Evolutionary conservation across 2,329 filamentous ascomycete species (phyloP).

Genomic region (Ascosphaera acerosa): DNA sequence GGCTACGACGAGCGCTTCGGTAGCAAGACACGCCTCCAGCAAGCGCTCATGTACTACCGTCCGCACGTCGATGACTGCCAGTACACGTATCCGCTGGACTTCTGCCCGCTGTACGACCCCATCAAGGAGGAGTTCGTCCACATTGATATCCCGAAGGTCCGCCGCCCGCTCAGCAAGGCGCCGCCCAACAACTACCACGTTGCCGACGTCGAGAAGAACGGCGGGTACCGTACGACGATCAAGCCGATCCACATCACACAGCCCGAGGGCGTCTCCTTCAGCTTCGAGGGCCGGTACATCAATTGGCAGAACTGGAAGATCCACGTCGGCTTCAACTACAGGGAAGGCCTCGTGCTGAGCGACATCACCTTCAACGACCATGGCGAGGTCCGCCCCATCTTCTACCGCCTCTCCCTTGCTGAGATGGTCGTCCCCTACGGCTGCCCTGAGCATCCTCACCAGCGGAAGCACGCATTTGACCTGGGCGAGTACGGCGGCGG

Average conservation of each 20-base stretch:
- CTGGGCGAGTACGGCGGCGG: slow-evolving; percentile 23
- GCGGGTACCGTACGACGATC: slow-evolving; percentile 51
- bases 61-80: slow-evolving; percentile 66
- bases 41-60: slow-evolving; percentile 88
- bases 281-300: slow-evolving; percentile 44
- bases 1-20: slow-evolving; percentile 82
- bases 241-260: slow-evolving; percentile 78
- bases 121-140: slow-evolving; percentile 54
- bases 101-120: slow-evolving; percentile 74
- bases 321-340: slow-evolving; percentile 86
- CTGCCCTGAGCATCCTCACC: slow-evolving; percentile 24
- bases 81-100: slow-evolving; percentile 78
- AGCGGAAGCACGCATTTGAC: slow-evolving; percentile 24
- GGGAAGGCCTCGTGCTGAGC: slow-evolving; percentile 71
- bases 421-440: slow-evolving; percentile 79
- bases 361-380: slow-evolving; percentile 81
- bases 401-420: slow-evolving; percentile 68
- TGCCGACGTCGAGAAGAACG: slow-evolving; percentile 41
- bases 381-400: slow-evolving; percentile 47
- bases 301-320: slow-evolving; percentile 88
- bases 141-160: slow-evolving; percentile 58
- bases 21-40: slow-evolving; percentile 52
- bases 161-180: slow-evolving; percentile 47
- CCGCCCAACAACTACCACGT: slow-evolving; percentile 59
- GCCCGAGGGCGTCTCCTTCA: slow-evolving; percentile 72